Evolutionary conservation across 2,329 filamentous ascomycete species (phyloP).

Genomic region (Ophiostoma pallidulum): DNA sequence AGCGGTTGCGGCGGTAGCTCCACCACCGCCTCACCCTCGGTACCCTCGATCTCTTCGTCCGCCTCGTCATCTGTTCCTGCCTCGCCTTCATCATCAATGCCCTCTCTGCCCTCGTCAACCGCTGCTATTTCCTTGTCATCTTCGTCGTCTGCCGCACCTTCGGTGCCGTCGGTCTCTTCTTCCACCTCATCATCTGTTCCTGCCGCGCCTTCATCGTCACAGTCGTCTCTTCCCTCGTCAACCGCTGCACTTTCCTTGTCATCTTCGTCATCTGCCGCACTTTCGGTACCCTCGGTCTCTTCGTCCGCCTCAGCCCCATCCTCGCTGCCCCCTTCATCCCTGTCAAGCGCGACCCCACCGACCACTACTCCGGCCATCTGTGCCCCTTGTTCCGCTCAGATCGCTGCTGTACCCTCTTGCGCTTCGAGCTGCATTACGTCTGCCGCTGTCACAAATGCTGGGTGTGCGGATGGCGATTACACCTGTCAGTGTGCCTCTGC

Average conservation of each 20-base stretch:
- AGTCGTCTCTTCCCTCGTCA: neutral
- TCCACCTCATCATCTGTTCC: too few relatives aligned
- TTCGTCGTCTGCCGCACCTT: neutral
- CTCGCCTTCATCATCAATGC: neutral
- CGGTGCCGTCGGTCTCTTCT: neutral
- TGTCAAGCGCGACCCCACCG: too few relatives aligned
- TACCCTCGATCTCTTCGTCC: neutral
- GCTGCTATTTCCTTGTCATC: neutral
- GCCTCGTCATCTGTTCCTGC: neutral
- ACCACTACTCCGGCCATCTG: neutral
- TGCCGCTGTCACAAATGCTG: slow-evolving; percentile 1
- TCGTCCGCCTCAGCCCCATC: neutral
- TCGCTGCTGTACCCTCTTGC: neutral
- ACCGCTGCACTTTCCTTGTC: neutral
- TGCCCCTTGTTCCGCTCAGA: neutral
- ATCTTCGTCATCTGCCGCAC: neutral
- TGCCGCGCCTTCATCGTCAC: neutral
- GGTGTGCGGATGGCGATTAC: slow-evolving; percentile 2
- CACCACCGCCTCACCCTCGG: too few relatives aligned
- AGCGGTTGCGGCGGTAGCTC: slow-evolving; percentile 3
- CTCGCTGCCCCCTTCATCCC: too few relatives aligned
- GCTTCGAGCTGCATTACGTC: slow-evolving; percentile 3
- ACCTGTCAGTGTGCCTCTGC: slow-evolving; percentile 8
- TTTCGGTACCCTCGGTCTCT: neutral
- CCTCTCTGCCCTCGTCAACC: neutral